These are phyloP conservation scores for Panicum virgatum DNA, from an alignment of 202 grass and related monocot genomes.

Conservation along the genomic window DNA sequence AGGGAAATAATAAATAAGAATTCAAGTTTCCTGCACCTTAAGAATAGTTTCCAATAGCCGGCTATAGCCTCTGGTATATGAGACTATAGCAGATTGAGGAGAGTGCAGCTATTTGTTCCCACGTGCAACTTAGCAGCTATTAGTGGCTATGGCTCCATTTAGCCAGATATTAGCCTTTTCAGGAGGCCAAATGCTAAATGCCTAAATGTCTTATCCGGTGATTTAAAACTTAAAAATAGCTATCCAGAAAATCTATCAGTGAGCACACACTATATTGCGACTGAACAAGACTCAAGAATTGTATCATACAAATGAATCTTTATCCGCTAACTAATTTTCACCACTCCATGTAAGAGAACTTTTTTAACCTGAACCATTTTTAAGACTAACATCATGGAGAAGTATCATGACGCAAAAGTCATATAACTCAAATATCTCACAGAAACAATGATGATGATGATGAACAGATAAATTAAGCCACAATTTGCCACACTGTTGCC, in stretches of 20 bases:
- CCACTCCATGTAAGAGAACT: background rate
- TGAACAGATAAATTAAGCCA: background rate
- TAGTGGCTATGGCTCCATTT: no score
- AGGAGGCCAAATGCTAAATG: background rate
- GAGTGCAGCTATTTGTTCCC: no score
- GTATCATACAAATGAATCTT: background rate
- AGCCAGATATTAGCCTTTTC: no score
- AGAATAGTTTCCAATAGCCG: background rate
- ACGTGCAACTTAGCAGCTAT: no score
- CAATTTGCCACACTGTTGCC: background rate
- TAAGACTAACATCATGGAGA: background rate
- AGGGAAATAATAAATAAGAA: slow-evolving; percentile 11
- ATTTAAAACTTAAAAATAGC: background rate
- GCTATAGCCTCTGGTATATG: no score
- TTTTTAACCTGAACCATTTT: background rate
- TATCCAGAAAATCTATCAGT: background rate
- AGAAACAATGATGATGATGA: background rate
- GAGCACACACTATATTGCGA: background rate
- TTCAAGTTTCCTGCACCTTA: background rate
- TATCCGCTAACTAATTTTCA: background rate
- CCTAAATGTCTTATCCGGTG: background rate
- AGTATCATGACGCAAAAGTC: background rate
- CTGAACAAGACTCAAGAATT: background rate
- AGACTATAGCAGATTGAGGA: no score
- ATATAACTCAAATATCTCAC: background rate